Conservation (phyloP, 2,329 filamentous ascomycete genomes). For the Fusarium buharicum region DNA sequence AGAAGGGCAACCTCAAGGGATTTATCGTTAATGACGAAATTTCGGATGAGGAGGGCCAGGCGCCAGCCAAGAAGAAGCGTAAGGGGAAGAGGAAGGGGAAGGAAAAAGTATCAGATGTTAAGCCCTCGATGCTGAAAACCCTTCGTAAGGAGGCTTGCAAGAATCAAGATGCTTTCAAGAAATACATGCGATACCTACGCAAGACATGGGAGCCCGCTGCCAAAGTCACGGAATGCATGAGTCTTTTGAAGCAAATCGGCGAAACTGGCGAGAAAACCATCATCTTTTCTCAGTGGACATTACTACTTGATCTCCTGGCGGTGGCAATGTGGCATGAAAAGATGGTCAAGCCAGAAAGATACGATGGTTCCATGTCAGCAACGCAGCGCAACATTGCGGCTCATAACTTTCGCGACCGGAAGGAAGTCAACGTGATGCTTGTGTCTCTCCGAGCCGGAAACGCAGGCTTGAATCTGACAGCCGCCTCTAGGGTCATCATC, state of each 20-base stretch:
- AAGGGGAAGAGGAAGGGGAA: conserved; percentile 51
- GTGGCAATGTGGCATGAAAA: conserved; percentile 74
- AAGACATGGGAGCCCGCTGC: conserved; percentile 79
- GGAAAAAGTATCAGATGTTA: conserved; percentile 57
- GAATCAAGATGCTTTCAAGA: conserved; percentile 71
- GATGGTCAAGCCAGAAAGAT: conserved; percentile 71
- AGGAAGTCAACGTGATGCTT: conserved; percentile 77
- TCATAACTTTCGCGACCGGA: conserved; percentile 70
- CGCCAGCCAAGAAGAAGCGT: conserved; percentile 32
- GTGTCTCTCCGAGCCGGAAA: conserved; percentile 85
- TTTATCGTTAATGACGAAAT: conserved; percentile 63
- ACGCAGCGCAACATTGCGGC: conserved; percentile 75
- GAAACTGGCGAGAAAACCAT: conserved; percentile 75
- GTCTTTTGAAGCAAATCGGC: conserved; percentile 74
- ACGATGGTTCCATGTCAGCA: conserved; percentile 84
- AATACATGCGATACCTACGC: conserved; percentile 75
- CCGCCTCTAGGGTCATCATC: conserved; percentile 86
- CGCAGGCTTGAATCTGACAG: conserved; percentile 85
- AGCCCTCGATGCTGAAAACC: conserved; percentile 66
- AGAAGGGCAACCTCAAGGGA: conserved; percentile 57
- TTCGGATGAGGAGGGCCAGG: conserved; percentile 44
- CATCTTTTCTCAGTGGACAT: conserved; percentile 83
- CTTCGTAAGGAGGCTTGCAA: conserved; percentile 74
- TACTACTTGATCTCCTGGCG: conserved; percentile 77
- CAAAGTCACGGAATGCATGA: conserved; percentile 82